Conservation (phyloP, 2,329 filamentous ascomycete species). For the Catunica adiposa region DNA sequence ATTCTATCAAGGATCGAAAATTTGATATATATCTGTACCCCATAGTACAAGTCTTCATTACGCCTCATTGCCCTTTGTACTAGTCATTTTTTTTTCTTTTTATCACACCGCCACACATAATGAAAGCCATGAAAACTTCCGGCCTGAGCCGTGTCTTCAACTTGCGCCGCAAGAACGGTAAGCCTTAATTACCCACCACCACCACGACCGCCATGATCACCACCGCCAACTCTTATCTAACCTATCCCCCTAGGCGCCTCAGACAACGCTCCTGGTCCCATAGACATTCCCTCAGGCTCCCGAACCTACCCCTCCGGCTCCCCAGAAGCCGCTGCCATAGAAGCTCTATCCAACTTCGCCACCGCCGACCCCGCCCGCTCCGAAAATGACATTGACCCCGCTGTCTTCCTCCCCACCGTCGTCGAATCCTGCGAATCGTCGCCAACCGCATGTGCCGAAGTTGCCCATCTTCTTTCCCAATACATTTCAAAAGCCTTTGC, state of each 20-base stretch:
- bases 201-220: too few relatives aligned
- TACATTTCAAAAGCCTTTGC: constrained; percentile 60
- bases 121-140: constrained; percentile 11
- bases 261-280: neutral
- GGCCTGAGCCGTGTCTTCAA: constrained; percentile 11
- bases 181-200: neutral
- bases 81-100: too few relatives aligned
- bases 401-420: constrained; percentile 79
- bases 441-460: constrained; percentile 66
- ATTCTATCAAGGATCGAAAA: too few relatives aligned
- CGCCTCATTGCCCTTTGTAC: too few relatives aligned
- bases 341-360: constrained; percentile 11
- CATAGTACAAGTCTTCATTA: too few relatives aligned
- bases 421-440: constrained; percentile 92
- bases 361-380: constrained; percentile 10
- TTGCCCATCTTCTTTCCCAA: constrained; percentile 65
- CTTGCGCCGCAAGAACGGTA: constrained; percentile 10
- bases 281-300: neutral
- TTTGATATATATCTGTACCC: too few relatives aligned
- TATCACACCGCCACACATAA: neutral
- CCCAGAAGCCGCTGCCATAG: constrained; percentile 10
- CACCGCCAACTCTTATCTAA: neutral
- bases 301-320: constrained; percentile 8
- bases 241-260: neutral
- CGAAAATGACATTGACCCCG: constrained; percentile 44